These are phyloP conservation scores for Biscogniauxia marginata DNA, from an alignment of 2,329 filamentous ascomycete species.

Conservation along the genomic window DNA sequence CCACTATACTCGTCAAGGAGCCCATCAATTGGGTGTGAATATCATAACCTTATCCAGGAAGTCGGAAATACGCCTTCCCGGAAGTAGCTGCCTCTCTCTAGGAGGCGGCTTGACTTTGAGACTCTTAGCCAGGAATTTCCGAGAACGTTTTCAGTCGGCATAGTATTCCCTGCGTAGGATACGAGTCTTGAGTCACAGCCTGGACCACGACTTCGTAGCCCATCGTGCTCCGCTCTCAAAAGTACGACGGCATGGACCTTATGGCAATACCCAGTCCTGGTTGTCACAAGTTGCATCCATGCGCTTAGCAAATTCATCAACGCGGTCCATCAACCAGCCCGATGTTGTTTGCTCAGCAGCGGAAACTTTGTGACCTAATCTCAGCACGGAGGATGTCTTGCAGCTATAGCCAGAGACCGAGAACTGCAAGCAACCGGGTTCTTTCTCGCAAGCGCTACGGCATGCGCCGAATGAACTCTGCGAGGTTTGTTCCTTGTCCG, in stretches of 20 bases:
- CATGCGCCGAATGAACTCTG: conserved; percentile 27
- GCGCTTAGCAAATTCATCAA: conserved; percentile 25
- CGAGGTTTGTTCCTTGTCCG: conserved; percentile 21
- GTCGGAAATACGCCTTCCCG: neutral
- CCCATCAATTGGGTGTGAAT: neutral
- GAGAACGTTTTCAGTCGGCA: neutral
- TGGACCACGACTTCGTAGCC: neutral
- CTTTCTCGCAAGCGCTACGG: conserved; percentile 23
- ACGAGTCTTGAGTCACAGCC: neutral
- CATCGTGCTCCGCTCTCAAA: neutral
- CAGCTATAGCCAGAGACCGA: conserved; percentile 28
- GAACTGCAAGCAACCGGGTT: conserved; percentile 31
- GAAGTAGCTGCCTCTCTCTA: neutral
- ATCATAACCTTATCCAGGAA: neutral
- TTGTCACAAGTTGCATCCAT: conserved; percentile 25
- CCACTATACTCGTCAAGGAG: neutral
- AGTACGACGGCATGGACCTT: neutral
- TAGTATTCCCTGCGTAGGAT: neutral
- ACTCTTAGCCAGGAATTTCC: neutral
- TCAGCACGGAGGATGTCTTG: conserved; percentile 26
- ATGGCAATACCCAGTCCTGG: conserved; percentile 26
- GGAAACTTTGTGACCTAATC: conserved; percentile 23
- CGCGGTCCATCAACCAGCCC: conserved; percentile 32
- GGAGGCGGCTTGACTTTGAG: neutral
- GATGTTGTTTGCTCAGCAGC: conserved; percentile 22